A percentile compares a stretch with the other conserved stretches of the same genome.
phyloP scores from a whole-genome alignment of 768 basidiomycete genomes.

The Aureoboletus auriporus region DNA sequence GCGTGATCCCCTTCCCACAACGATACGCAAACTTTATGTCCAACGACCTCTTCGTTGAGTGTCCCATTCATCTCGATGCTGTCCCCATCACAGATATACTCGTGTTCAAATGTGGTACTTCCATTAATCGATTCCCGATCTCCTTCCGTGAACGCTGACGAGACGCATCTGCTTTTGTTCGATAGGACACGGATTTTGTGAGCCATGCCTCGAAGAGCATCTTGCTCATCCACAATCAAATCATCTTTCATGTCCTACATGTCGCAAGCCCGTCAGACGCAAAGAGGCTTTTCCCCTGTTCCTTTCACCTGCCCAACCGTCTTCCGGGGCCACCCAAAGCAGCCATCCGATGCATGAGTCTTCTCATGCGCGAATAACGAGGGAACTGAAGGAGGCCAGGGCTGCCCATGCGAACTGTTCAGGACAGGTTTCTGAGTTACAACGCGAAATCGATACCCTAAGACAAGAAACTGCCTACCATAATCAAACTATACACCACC shows the following conservation, averaged over 20 bases:
- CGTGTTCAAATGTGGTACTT: constrained; percentile 29
- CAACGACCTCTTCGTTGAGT: constrained; percentile 25
- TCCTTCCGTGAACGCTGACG: constrained; percentile 9
- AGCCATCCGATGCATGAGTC: constrained; percentile 3
- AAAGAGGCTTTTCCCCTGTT: constrained; percentile 27
- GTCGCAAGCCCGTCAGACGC: constrained; percentile 25
- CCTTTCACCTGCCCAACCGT: constrained; percentile 17
- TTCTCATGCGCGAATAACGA: constrained; percentile 5
- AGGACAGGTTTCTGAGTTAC: constrained; percentile 4
- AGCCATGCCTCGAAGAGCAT: constrained; percentile 24
- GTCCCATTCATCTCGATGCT: constrained; percentile 29
- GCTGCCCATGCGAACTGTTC: constrained; percentile 14
- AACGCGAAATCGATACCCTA: constrained; percentile 11
- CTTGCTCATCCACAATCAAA: constrained; percentile 8
- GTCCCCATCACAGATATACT: constrained; percentile 26
- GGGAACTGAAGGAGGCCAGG: constrained; percentile 11
- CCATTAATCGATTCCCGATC: constrained; percentile 3
- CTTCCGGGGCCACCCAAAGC: not conserved
- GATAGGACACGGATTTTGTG: constrained; percentile 31
- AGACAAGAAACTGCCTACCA: constrained; percentile 2
- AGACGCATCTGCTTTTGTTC: constrained; percentile 7
- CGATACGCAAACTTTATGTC: constrained; percentile 4
- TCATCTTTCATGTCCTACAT: constrained; percentile 23
- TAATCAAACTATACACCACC: constrained; percentile 9
- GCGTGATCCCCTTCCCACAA: not conserved